Base-by-base conservation (phyloP, 2,329 filamentous ascomycete genomes). In the Ophiosphaerella narmari region DNA sequence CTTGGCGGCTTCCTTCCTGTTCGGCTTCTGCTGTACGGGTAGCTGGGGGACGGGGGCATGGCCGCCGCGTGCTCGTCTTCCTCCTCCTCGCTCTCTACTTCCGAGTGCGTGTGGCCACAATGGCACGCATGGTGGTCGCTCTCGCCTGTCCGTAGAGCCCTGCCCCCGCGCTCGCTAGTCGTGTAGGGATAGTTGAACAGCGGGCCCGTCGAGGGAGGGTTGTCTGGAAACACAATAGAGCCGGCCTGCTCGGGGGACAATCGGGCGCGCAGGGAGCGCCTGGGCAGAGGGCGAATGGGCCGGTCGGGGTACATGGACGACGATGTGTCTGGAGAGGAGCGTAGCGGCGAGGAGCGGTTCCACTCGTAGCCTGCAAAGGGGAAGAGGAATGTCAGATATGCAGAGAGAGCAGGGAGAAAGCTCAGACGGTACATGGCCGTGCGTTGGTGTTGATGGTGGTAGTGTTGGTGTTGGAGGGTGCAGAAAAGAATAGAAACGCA, bases 271-370 rank as follows among this genome's bases (percentile, higher is more conserved):
- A 99, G 82, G 58, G 90, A 88, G 66, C 91, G 88, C 76, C 90
- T 94, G 37, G 94, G 94, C 53, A 99, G 79, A 48, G 94, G 94
- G 69, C 91, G 88, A 71, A 99, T 99, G 54, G 93, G 89, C 74
- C 94, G 87, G 71, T 96, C 90, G 60, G 91, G 91, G 71, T 90
- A 96, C 66, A 90, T 80, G 52, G 89, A 85, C 52, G 91, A 94
- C 57, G 86, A 82, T 51, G 88, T 88, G 79, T 96, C 91, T 59
- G 86, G 79, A 35, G 70, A 71, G 53, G 69, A 72, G 62, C 70
- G 66, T 59, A 74, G 62, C 62, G 72, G 65, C 63, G 71, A 73
- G 46, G 70, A 73, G 60, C 63, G 69, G 57, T 66, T 67, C 71
- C 71, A 74, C 63, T 74, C 72, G 66, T 74, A 75, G 62, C 70